Conservation (phyloP, 306 rosid species). For the Citrullus colocynthis region DNA sequence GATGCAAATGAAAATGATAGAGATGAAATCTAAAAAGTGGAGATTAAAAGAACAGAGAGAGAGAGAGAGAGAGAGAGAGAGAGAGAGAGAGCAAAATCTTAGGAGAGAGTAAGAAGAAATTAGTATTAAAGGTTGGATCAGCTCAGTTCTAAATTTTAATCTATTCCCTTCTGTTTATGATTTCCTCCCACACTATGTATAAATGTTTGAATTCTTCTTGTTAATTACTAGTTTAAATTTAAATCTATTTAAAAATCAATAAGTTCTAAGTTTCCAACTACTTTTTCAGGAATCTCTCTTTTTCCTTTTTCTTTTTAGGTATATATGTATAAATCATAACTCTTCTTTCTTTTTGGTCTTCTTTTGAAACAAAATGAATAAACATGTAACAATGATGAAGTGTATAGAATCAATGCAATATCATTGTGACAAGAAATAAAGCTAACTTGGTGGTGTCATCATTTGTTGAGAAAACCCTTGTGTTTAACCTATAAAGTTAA, state of each 20-base stretch:
- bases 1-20: background rate
- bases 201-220: background rate
- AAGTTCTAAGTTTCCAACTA: background rate
- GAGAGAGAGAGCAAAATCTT: background rate
- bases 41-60: background rate
- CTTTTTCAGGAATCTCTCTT: background rate
- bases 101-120: background rate
- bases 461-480: background rate
- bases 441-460: background rate
- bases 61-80: background rate
- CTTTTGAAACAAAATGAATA: background rate
- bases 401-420: background rate
- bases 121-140: background rate
- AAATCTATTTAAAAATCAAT: background rate
- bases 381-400: background rate
- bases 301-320: background rate
- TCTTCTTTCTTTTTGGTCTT: background rate
- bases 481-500: background rate
- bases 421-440: conserved; percentile 1
- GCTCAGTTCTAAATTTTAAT: background rate
- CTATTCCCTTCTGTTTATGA: background rate
- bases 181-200: background rate
- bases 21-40: background rate
- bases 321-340: background rate
- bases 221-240: background rate